Evolutionary conservation across 2,329 filamentous ascomycete species (phyloP).

Genomic region (Amauroascus verrucosus): DNA sequence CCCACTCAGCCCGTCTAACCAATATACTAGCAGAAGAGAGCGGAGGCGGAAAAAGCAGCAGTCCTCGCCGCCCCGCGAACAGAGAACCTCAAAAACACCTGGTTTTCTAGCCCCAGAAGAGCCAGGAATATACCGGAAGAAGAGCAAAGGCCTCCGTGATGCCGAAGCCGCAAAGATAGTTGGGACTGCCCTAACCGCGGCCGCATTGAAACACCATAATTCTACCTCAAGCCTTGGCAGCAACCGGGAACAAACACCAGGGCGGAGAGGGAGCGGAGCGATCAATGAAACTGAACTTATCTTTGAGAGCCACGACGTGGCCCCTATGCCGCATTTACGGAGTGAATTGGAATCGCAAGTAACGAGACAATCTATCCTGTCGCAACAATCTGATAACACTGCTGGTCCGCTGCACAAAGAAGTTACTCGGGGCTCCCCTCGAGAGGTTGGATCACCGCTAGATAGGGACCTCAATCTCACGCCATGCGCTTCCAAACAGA

Average conservation of each 20-base stretch:
- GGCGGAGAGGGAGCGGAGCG: slow-evolving; percentile 42
- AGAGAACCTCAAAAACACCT: slow-evolving; percentile 35
- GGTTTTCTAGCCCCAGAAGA: slow-evolving; percentile 43
- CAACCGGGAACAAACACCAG: slow-evolving; percentile 32
- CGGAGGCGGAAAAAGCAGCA: slow-evolving; percentile 44
- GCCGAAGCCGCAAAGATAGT: slow-evolving; percentile 46
- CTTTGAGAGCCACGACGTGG: slow-evolving; percentile 49
- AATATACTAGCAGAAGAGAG: slow-evolving; percentile 40
- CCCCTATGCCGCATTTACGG: slow-evolving; percentile 70
- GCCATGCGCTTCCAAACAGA: slow-evolving; percentile 24
- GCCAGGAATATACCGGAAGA: slow-evolving; percentile 44
- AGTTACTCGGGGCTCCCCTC: slow-evolving; percentile 49
- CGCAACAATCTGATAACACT: slow-evolving; percentile 65
- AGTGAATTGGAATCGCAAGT: slow-evolving; percentile 81
- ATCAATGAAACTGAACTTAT: slow-evolving; percentile 42
- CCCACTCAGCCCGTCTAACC: slow-evolving; percentile 21
- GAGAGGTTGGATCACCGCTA: slow-evolving; percentile 46
- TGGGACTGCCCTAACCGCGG: slow-evolving; percentile 50
- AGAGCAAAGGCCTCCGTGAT: slow-evolving; percentile 46
- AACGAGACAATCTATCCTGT: slow-evolving; percentile 77
- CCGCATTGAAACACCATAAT: slow-evolving; percentile 54
- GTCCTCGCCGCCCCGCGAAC: slow-evolving; percentile 40
- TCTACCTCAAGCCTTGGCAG: slow-evolving; percentile 49
- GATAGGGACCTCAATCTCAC: slow-evolving; percentile 53
- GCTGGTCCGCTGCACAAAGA: slow-evolving; percentile 58